Conservation (phyloP, 352 stramenopile genomes). For the Globisporangium lucens region DNA sequence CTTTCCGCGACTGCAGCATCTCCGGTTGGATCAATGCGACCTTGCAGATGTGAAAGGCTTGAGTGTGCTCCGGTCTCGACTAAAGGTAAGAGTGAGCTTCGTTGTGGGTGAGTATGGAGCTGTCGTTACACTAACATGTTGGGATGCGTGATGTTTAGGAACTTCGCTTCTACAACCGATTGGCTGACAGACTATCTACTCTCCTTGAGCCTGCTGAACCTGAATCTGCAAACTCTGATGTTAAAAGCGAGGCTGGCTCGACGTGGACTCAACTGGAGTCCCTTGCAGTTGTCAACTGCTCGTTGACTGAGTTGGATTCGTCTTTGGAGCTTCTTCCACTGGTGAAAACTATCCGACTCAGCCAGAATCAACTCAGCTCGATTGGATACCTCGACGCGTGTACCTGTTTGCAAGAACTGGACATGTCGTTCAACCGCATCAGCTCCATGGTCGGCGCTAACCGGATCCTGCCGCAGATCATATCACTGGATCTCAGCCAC, state of each 20-base stretch:
- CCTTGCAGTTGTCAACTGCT: constrained; percentile 18
- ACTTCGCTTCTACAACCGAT: constrained; percentile 15
- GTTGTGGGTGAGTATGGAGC: neutral
- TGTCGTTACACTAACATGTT: neutral
- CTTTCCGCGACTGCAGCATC: constrained; percentile 20
- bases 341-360: constrained; percentile 12
- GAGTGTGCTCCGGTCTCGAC: constrained; percentile 6
- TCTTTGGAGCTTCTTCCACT: constrained; percentile 17
- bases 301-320: constrained; percentile 13
- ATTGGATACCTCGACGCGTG: constrained; percentile 12
- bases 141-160: constrained; percentile 8
- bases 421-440: constrained; percentile 17
- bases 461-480: constrained; percentile 12
- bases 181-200: constrained; percentile 4
- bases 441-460: constrained; percentile 15
- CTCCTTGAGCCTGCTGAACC: constrained; percentile 2
- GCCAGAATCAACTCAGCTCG: constrained; percentile 14
- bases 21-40: constrained; percentile 13
- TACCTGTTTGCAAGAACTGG: constrained; percentile 9
- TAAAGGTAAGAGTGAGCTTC: constrained; percentile 8
- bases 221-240: neutral
- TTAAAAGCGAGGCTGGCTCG: neutral
- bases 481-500: constrained; percentile 18
- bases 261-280: constrained; percentile 21
- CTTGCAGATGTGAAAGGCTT: constrained; percentile 11